phyloP scores from a whole-genome alignment of 2,329 filamentous ascomycete genomes.

The Chalaropsis ovoidea region DNA sequence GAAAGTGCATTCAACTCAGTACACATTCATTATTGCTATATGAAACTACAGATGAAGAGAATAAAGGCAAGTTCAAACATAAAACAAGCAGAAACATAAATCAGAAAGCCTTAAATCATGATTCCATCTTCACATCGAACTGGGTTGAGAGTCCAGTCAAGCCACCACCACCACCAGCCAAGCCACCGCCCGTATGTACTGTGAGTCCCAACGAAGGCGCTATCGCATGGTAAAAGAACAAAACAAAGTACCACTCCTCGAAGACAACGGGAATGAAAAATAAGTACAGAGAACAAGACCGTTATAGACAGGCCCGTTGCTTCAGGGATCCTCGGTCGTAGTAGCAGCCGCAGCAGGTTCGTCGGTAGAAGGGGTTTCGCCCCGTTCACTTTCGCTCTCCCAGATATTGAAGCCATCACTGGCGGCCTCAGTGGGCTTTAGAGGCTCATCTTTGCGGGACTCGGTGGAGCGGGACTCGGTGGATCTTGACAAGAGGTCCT shows the following conservation, averaged over 20 bases:
- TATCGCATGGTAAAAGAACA: neutral
- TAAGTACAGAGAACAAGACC: slow-evolving; percentile 17
- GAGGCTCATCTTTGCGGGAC: slow-evolving; percentile 34
- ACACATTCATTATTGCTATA: no score
- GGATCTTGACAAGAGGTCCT: slow-evolving; percentile 28
- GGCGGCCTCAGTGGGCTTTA: slow-evolving; percentile 48
- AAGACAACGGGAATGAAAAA: slow-evolving; percentile 11
- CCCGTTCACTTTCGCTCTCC: slow-evolving; percentile 58
- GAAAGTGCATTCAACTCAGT: no score
- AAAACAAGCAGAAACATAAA: neutral
- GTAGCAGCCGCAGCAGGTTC: neutral
- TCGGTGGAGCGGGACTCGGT: slow-evolving; percentile 10
- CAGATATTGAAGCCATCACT: slow-evolving; percentile 57
- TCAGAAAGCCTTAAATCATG: slow-evolving; percentile 1
- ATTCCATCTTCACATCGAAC: neutral
- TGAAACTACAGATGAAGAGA: no score
- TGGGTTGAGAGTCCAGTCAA: neutral
- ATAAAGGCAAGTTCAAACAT: neutral
- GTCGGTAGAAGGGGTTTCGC: slow-evolving; percentile 32
- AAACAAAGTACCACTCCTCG: neutral
- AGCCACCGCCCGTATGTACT: slow-evolving; percentile 13
- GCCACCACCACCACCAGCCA: neutral
- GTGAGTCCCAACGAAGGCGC: slow-evolving; percentile 18
- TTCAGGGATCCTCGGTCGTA: neutral
- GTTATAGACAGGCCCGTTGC: neutral